Conservation (phyloP, 805 yeast species). For the Lipomyces japonicus region DNA sequence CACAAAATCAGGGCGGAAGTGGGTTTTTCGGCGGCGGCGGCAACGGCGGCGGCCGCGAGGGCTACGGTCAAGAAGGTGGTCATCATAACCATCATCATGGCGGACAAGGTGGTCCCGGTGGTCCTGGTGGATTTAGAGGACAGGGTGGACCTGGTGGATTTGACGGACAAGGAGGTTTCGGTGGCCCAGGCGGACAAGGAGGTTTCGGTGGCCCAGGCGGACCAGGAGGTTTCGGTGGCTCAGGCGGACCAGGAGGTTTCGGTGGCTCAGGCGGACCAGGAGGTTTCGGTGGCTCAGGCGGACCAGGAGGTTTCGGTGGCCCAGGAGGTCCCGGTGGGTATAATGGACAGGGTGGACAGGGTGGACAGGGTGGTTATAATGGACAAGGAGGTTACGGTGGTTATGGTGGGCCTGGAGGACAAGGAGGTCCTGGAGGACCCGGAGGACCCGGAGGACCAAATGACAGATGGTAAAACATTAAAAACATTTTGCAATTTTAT, state of each 20-base stretch:
- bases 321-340: constrained; percentile 10
- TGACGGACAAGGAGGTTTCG: constrained; percentile 3
- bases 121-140: constrained; percentile 7
- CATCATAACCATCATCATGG: not conserved
- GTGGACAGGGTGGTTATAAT: not conserved
- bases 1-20: not conserved
- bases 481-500: no score
- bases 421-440: constrained; percentile 1
- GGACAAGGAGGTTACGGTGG: not conserved
- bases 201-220: constrained; percentile 14
- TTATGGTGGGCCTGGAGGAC: constrained; percentile 1
- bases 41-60: not conserved
- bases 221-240: constrained; percentile 13
- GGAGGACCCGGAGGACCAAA: not conserved
- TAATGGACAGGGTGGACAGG: constrained; percentile 6
- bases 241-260: not conserved
- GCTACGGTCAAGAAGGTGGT: not conserved
- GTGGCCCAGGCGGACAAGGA: no score
- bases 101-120: constrained; percentile 7
- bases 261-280: constrained; percentile 16
- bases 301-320: constrained; percentile 12
- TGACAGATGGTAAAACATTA: not conserved
- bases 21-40: not conserved
- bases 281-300: constrained; percentile 9
- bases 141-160: not conserved